Conservation (phyloP, 768 basidiomycete species). For the Myochromella boudieri region DNA sequence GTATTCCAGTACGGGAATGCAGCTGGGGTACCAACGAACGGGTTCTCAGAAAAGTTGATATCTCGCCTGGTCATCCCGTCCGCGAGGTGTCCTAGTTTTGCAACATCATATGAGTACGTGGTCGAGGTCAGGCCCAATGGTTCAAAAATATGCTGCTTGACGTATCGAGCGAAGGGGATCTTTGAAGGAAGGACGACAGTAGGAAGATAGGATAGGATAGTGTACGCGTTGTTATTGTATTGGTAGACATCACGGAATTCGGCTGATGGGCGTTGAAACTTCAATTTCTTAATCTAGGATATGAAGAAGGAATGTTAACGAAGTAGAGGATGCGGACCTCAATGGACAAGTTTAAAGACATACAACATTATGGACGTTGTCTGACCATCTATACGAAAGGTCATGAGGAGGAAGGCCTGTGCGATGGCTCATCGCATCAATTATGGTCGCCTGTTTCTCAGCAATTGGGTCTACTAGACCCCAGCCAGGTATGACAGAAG, state of each 20-base stretch:
- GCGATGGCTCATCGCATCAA: slow-evolving; percentile 28
- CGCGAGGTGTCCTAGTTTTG: slow-evolving; percentile 26
- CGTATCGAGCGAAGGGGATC: slow-evolving; percentile 26
- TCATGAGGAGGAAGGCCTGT: slow-evolving; percentile 26
- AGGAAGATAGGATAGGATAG: slow-evolving; percentile 26
- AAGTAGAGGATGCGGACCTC: background rate
- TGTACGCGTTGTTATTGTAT: slow-evolving; percentile 27
- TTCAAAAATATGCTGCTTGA: slow-evolving; percentile 29
- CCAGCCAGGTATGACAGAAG: slow-evolving; percentile 23
- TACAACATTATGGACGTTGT: slow-evolving; percentile 15
- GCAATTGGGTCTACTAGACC: slow-evolving; percentile 23
- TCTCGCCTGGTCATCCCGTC: slow-evolving; percentile 24
- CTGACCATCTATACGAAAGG: slow-evolving; percentile 4
- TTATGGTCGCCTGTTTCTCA: slow-evolving; percentile 16
- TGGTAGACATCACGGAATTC: slow-evolving; percentile 3
- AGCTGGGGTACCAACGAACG: slow-evolving; percentile 9
- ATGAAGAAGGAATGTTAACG: background rate
- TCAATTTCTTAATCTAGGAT: slow-evolving; percentile 1
- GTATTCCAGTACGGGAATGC: slow-evolving; percentile 21
- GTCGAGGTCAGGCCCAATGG: slow-evolving; percentile 26
- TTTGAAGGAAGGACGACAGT: slow-evolving; percentile 24
- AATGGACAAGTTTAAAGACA: background rate
- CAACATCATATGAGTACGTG: slow-evolving; percentile 27
- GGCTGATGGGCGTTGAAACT: background rate
- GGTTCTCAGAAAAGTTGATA: slow-evolving; percentile 11